A percentile compares a stretch with the other conserved stretches of the same genome.
These are phyloP conservation scores for Paspalum vaginatum DNA, from an alignment of 176 grass and related monocot species.

Conservation along the genomic window DNA sequence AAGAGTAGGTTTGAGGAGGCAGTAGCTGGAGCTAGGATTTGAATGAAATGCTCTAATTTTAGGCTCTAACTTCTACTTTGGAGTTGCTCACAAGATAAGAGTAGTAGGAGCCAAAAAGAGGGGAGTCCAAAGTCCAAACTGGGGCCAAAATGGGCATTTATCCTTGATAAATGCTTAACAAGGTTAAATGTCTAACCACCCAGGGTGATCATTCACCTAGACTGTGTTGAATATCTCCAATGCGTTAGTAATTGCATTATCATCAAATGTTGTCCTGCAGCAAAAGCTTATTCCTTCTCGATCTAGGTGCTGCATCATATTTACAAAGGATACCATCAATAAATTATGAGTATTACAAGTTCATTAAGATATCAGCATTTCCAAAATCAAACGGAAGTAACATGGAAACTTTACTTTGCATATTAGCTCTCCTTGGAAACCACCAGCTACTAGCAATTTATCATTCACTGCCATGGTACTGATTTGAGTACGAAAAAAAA, in stretches of 20 bases:
- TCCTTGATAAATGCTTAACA: not conserved
- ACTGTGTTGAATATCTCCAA: constrained; percentile 73
- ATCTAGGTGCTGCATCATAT: constrained; percentile 63
- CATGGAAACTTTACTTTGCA: constrained; percentile 49
- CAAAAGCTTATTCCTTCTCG: constrained; percentile 86
- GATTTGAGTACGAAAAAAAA: constrained; percentile 48
- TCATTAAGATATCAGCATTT: constrained; percentile 23
- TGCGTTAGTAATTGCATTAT: constrained; percentile 88
- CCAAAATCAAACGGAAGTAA: not conserved
- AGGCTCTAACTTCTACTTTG: not conserved
- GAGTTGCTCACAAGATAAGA: not conserved
- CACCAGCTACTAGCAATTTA: constrained; percentile 58
- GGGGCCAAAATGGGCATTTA: not conserved
- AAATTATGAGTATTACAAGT: constrained; percentile 10
- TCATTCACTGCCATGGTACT: constrained; percentile 61
- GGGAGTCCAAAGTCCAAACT: not conserved
- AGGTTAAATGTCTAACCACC: constrained; percentile 18
- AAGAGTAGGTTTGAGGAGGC: not conserved
- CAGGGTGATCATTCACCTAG: constrained; percentile 49
- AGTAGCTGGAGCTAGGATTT: not conserved
- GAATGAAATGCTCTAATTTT: constrained; percentile 10
- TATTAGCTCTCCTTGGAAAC: constrained; percentile 65
- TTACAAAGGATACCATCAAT: constrained; percentile 23
- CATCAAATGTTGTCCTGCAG: constrained; percentile 75
- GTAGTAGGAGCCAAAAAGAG: not conserved